A percentile compares a stretch with the other conserved stretches of the same genome.
Evolutionary conservation across 2,329 filamentous ascomycete species (phyloP).

Genomic region (Fusarium sp.): DNA sequence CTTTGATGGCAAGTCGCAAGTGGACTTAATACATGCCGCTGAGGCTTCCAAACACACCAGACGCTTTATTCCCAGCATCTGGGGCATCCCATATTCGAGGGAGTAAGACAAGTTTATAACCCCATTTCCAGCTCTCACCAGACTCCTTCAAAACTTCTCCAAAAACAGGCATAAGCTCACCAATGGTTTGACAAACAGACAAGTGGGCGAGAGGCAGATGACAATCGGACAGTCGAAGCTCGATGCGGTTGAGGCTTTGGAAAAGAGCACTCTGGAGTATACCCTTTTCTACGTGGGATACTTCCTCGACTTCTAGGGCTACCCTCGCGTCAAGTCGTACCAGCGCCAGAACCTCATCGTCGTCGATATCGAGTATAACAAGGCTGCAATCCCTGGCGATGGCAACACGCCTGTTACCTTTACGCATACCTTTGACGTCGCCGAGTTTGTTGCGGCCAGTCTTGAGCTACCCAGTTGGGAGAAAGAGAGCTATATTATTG

Average conservation of each 20-base stretch:
- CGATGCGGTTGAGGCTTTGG: not conserved
- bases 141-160: not conserved
- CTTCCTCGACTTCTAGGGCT: not conserved
- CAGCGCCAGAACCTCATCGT: not conserved
- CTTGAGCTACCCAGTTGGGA: not conserved
- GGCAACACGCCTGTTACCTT: not conserved
- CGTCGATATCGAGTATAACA: not conserved
- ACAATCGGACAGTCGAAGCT: not conserved
- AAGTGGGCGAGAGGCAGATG: not conserved
- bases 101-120: not conserved
- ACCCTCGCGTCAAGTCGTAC: not conserved
- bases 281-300: not conserved
- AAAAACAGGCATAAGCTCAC: not conserved
- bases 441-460: not conserved
- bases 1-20: not conserved
- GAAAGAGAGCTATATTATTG: not conserved
- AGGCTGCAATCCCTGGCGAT: not conserved
- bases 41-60: not conserved
- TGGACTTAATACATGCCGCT: not conserved
- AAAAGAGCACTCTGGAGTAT: not conserved
- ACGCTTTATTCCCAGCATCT: not conserved
- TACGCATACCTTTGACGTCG: not conserved
- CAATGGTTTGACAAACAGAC: not conserved
- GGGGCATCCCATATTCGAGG: not conserved
- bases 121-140: not conserved